Evolutionary conservation across 768 basidiomycete genomes (phyloP), one percentile per base, ranked within the genome.

Genomic region (Tylopilus sp.): DNA sequence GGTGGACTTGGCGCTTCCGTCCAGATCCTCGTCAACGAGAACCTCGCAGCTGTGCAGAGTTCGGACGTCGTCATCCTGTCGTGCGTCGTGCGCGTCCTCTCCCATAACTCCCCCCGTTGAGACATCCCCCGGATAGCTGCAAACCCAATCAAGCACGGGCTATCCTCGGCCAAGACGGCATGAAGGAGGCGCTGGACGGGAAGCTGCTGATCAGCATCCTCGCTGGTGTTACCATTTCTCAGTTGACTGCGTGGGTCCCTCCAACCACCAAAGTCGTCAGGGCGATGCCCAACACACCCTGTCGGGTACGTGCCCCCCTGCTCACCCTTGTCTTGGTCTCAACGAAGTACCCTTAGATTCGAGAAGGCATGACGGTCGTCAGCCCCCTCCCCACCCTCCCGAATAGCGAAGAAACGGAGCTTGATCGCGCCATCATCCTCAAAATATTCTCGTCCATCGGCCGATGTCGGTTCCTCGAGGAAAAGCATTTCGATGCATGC

Each of bases 281-380:
- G 50, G 91, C 93, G 11, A 99, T 99, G 97, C 95, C 97, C 57
- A 99, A 99, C 65, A 98, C 95, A 2, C 94, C 97, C 18, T 92
- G 90, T 74, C 91, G 91, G 69, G 95, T 94, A 54, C 52, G 80
- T 58, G 40, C 18, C 25, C 33, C n/a, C 10, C 7, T 25, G 4
- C 2, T 47, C 9, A 3, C n/a, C 35, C 18, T 33, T 40, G 13
- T n/a, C 15, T 26, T 33, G 10, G 33, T 25, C 22, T 52, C n/a
- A 35, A 54, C 44, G 17, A 52, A 10, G 23, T 12, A 15, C 1
- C 20, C 1, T 21, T 8, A 99, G 97, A 98, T 99, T 65, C 87
- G 97, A 20, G 95, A 98, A 73, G 97, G 97, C 52, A 98, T 99
- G 97, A 98, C 95, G 1, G 86, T 97, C 36, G 79, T 98, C 49